These are phyloP conservation scores for Nicotiana benthamiana DNA, from an alignment of 257 asterid species.

Conservation along the genomic window DNA sequence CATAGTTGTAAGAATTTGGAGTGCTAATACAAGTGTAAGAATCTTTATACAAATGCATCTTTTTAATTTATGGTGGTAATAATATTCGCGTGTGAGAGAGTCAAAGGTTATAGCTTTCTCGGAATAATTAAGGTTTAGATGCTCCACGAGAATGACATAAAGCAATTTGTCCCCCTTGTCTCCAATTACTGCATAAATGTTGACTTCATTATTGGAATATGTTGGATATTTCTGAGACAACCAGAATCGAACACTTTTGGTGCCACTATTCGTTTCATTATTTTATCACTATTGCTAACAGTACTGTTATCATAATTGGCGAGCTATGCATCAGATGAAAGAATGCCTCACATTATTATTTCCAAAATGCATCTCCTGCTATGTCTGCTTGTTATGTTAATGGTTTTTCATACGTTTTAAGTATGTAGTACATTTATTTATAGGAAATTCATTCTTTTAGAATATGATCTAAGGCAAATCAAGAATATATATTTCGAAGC, in stretches of 20 bases:
- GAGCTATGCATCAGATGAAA: background rate
- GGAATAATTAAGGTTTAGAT: conserved; percentile 10
- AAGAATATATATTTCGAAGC: background rate
- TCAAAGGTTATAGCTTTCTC: background rate
- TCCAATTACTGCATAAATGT: background rate
- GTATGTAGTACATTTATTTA: too few relatives aligned
- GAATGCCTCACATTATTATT: too few relatives aligned
- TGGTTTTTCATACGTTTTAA: background rate
- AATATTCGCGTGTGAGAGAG: background rate
- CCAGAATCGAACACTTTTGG: background rate
- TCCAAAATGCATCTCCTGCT: background rate
- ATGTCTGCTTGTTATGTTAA: too few relatives aligned
- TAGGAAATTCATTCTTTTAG: background rate
- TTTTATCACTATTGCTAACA: background rate
- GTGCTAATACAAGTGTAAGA: background rate
- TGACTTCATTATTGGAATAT: conserved; percentile 3
- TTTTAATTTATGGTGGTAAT: background rate
- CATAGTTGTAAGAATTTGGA: background rate
- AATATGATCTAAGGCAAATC: background rate
- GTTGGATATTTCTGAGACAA: conserved; percentile 2
- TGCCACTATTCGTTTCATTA: background rate
- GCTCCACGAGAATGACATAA: background rate
- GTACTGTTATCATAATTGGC: background rate
- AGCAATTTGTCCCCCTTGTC: background rate
- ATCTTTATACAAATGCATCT: background rate